Evolutionary conservation across 2,329 filamentous ascomycete species (phyloP).

Genomic region (Davidsoniella neocaledoniae): DNA sequence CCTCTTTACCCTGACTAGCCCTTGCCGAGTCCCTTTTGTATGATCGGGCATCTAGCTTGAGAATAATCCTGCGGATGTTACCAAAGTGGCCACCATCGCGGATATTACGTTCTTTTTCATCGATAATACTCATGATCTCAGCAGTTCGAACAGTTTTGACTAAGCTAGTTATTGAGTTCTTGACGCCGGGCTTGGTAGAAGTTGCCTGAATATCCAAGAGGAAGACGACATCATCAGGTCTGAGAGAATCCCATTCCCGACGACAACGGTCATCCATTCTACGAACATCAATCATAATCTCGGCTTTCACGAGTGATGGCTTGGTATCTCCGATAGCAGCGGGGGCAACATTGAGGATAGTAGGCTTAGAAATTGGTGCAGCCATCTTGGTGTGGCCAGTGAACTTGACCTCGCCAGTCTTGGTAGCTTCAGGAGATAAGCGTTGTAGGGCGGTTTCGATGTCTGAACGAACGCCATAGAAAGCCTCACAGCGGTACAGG

Average conservation of each 20-base stretch:
- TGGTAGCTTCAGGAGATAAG: conserved; percentile 50
- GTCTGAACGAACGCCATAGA: conserved; percentile 85
- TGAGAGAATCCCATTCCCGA: conserved; percentile 77
- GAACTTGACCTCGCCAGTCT: conserved; percentile 54
- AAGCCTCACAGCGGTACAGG: conserved; percentile 76
- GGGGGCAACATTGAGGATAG: conserved; percentile 72
- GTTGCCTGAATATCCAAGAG: conserved; percentile 45
- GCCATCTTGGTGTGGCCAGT: conserved; percentile 85
- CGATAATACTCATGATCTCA: conserved; percentile 69
- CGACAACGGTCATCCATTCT: conserved; percentile 60
- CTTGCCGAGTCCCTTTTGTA: conserved; percentile 63
- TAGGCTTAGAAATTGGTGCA: conserved; percentile 66
- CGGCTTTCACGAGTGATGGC: conserved; percentile 72
- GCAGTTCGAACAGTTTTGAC: conserved; percentile 61
- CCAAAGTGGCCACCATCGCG: conserved; percentile 41
- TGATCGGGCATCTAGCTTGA: conserved; percentile 63
- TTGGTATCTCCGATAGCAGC: conserved; percentile 67
- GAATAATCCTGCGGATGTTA: conserved; percentile 44
- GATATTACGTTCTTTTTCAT: conserved; percentile 64
- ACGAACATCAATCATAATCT: conserved; percentile 71
- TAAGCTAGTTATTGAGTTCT: conserved; percentile 35
- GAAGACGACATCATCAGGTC: conserved; percentile 79
- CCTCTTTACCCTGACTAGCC: conserved; percentile 47
- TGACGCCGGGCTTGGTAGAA: conserved; percentile 36
- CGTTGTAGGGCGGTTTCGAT: conserved; percentile 69